These are phyloP conservation scores for Alopecurus myosuroides DNA, from an alignment of 176 grass and related monocot species.

Conservation along the genomic window DNA sequence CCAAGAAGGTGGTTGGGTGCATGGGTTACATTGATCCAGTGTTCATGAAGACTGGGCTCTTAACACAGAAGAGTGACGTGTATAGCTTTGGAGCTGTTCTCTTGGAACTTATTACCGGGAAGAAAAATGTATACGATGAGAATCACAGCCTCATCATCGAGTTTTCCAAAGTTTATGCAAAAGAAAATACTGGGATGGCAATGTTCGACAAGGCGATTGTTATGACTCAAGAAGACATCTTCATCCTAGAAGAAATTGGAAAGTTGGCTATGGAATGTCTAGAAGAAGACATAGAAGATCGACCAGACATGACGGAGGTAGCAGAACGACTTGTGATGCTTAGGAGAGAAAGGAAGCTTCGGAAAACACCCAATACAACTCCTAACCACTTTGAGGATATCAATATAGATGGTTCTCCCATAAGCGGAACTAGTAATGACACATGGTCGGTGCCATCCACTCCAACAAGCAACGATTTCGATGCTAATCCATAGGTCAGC, in stretches of 20 bases:
- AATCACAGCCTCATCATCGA: neutral
- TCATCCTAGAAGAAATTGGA: neutral
- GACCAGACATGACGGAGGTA: constrained; percentile 13
- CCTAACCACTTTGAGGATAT: neutral
- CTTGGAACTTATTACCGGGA: neutral
- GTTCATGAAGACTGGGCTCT: neutral
- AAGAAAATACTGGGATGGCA: neutral
- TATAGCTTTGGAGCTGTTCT: neutral
- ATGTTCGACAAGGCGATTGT: neutral
- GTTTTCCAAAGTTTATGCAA: neutral
- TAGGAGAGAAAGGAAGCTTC: neutral
- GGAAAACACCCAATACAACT: too few species aligned
- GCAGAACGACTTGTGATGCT: neutral
- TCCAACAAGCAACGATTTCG: neutral
- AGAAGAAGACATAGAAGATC: neutral
- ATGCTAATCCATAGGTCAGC: neutral
- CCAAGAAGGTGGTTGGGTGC: neutral
- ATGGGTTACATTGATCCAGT: neutral
- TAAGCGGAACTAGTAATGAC: neutral
- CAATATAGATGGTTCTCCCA: neutral
- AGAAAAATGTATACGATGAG: neutral
- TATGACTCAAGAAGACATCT: neutral
- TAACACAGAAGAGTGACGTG: constrained; percentile 6
- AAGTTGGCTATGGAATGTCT: neutral
- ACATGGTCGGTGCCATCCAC: neutral